Evolutionary conservation across 148 eudicot genomes (phyloP).

Genomic region (Euryodendron excelsum): DNA sequence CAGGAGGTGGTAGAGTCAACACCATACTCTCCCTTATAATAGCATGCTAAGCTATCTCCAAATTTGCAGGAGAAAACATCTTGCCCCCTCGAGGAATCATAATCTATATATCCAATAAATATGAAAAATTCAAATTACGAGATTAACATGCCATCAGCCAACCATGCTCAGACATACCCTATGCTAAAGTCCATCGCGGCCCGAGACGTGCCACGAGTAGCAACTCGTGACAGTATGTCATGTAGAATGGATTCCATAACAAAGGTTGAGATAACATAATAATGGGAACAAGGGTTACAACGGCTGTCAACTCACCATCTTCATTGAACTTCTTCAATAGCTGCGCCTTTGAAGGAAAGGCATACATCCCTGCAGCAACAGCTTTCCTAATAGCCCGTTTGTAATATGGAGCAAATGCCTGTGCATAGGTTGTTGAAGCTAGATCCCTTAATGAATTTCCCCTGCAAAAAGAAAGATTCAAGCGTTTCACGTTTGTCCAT

Average conservation of each 20-base stretch:
- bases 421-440: constrained; percentile 78
- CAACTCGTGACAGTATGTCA: too few relatives aligned
- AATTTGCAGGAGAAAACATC: too few relatives aligned
- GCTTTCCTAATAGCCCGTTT: constrained; percentile 97
- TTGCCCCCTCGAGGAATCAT: too few relatives aligned
- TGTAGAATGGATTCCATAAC: background rate
- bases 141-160: too few relatives aligned
- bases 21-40: too few relatives aligned
- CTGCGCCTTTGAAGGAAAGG: constrained; percentile 81
- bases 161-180: too few relatives aligned
- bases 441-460: constrained; percentile 76
- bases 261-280: background rate
- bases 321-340: constrained; percentile 75
- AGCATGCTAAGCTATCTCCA: too few relatives aligned
- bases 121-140: too few relatives aligned
- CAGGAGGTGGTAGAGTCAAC: too few relatives aligned
- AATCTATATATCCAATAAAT: too few relatives aligned
- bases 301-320: constrained; percentile 58
- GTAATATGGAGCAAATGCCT: constrained; percentile 92
- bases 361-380: constrained; percentile 97
- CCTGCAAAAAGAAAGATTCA: constrained; percentile 30
- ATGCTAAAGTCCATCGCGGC: too few relatives aligned
- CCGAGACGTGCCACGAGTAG: too few relatives aligned
- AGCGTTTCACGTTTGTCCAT: background rate
- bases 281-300: background rate